These are phyloP conservation scores for Herpotrichia juniperi DNA, from an alignment of 2,329 filamentous ascomycete species.

Conservation along the genomic window DNA sequence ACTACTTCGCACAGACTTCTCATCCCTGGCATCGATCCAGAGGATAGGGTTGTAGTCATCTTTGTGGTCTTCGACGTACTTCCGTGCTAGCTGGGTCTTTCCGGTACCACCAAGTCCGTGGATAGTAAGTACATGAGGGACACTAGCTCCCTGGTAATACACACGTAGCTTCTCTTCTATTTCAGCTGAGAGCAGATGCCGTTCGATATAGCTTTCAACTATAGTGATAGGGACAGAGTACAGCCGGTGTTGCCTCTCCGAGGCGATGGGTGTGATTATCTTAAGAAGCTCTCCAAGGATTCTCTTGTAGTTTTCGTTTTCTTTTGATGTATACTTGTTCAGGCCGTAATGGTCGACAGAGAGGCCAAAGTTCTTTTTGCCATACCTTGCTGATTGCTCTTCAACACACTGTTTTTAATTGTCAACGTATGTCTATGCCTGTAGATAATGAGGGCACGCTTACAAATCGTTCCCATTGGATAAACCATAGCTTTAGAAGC, in stretches of 20 bases:
- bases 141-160: conserved; percentile 5
- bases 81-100: conserved; percentile 13
- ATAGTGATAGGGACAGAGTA: conserved; percentile 8
- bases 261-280: conserved; percentile 1
- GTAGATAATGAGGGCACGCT: background rate
- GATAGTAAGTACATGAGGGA: conserved; percentile 12
- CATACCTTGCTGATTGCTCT: conserved; percentile 10
- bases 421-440: background rate
- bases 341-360: conserved; percentile 12
- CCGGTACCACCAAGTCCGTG: conserved; percentile 11
- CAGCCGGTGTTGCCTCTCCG: conserved; percentile 2
- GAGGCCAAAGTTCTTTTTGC: conserved; percentile 10
- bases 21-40: conserved; percentile 16
- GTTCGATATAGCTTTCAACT: conserved; percentile 8
- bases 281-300: conserved; percentile 5
- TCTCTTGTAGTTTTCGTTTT: conserved; percentile 3
- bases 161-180: conserved; percentile 5
- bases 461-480: conserved; percentile 8
- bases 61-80: conserved; percentile 11
- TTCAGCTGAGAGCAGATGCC: conserved; percentile 8
- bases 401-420: conserved; percentile 10
- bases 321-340: conserved; percentile 8
- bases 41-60: conserved; percentile 13
- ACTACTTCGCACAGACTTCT: conserved; percentile 12
- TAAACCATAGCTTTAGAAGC: conserved; percentile 7